Percentiles rank a stretch among this genome's conserved stretches.
phyloP scores from a whole-genome alignment of 371 early-diverging fungal genomes.

The Rhizopus arrhizus region DNA sequence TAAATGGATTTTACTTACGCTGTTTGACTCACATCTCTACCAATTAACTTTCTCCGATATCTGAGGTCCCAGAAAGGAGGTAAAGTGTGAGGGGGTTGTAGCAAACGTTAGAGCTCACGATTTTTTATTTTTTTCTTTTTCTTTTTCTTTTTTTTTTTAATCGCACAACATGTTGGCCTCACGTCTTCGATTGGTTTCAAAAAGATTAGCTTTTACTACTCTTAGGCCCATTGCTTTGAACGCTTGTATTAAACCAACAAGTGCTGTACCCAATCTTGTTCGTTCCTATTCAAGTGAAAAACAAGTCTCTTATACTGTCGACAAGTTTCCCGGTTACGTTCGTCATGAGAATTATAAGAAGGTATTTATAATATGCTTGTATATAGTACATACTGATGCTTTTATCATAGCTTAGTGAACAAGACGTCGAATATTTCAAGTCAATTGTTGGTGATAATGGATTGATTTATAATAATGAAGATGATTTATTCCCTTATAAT shows the following conservation, averaged over 20 bases:
- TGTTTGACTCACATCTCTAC: background rate
- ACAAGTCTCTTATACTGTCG: constrained; percentile 49
- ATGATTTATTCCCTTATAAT: constrained; percentile 70
- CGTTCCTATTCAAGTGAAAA: constrained; percentile 25
- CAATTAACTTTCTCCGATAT: background rate
- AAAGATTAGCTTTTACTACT: constrained; percentile 8
- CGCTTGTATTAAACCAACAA: background rate
- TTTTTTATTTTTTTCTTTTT: background rate
- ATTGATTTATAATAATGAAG: constrained; percentile 50
- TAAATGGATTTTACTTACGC: background rate
- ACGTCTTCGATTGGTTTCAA: constrained; percentile 14
- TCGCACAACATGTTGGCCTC: constrained; percentile 6
- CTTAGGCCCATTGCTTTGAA: background rate
- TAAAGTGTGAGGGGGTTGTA: background rate
- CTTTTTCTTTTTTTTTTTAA: background rate
- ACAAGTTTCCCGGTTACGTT: constrained; percentile 54
- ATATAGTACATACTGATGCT: background rate
- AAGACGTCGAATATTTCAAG: constrained; percentile 65
- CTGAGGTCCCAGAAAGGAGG: background rate
- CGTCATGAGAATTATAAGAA: constrained; percentile 61
- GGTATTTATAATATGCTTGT: constrained; percentile 25
- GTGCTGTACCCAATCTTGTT: background rate
- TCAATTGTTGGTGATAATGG: constrained; percentile 58
- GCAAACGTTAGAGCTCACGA: background rate
- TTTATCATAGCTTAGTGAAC: constrained; percentile 43